A percentile compares a stretch with the other conserved stretches of the same genome.
Evolutionary conservation across 495 filamentous ascomycete genomes (phyloP).

Genomic region (Evernia prunastri): DNA sequence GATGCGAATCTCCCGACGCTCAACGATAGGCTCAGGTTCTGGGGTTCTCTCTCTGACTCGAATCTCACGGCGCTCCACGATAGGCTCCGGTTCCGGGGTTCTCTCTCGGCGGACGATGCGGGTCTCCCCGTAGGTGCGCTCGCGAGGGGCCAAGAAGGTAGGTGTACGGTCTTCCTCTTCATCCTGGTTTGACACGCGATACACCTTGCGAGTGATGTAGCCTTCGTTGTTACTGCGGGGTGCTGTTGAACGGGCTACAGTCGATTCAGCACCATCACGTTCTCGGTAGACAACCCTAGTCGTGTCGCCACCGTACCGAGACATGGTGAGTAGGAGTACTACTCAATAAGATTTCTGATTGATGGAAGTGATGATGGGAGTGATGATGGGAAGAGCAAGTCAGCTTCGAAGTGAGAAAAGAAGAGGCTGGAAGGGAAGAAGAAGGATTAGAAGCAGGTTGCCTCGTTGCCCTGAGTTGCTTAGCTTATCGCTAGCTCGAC

Average conservation of each 20-base stretch:
- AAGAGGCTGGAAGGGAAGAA: not conserved
- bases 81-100: slow-evolving; percentile 48
- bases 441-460: too few relatives aligned
- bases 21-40: slow-evolving; percentile 46
- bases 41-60: slow-evolving; percentile 38
- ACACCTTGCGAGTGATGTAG: slow-evolving; percentile 1
- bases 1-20: slow-evolving; percentile 35
- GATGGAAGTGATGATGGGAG: not conserved
- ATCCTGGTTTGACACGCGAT: not conserved
- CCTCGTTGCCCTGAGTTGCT: not conserved
- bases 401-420: not conserved
- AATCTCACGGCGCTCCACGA: slow-evolving; percentile 29
- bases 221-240: slow-evolving; percentile 3
- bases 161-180: slow-evolving; percentile 4
- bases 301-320: not conserved
- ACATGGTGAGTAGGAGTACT: not conserved
- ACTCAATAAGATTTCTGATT: not conserved
- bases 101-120: slow-evolving; percentile 31
- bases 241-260: not conserved
- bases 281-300: slow-evolving; percentile 1
- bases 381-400: not conserved
- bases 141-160: slow-evolving; percentile 1
- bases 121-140: slow-evolving; percentile 5
- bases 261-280: not conserved
- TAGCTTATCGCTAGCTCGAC: slow-evolving; percentile 16